Percentiles rank a stretch among this genome's conserved stretches.
These are phyloP conservation scores for Psilocybe tampanensis DNA, from an alignment of 768 basidiomycete genomes.

Conservation along the genomic window DNA sequence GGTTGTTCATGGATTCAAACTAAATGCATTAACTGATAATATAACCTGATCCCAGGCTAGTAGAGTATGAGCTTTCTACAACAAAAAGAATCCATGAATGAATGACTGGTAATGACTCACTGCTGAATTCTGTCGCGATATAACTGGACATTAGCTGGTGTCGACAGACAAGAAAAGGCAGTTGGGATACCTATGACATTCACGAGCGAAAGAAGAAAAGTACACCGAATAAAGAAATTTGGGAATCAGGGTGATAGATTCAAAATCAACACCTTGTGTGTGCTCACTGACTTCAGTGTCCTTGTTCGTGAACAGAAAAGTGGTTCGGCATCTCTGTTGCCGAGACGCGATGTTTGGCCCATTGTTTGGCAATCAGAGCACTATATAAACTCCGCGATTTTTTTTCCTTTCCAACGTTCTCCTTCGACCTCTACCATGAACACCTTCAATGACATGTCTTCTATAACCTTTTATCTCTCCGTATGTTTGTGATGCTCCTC, in stretches of 20 bases:
- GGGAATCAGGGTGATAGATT: not conserved
- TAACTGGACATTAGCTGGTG: not conserved
- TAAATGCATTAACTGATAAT: not conserved
- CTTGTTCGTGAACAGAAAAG: not conserved
- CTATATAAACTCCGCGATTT: conserved; percentile 6
- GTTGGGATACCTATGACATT: not conserved
- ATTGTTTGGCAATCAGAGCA: conserved; percentile 14
- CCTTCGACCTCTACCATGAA: not conserved
- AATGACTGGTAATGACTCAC: not conserved
- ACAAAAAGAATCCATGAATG: not conserved
- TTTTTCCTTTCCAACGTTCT: not conserved
- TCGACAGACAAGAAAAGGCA: not conserved
- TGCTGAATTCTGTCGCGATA: not conserved
- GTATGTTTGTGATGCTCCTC: conserved; percentile 2
- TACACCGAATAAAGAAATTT: not conserved
- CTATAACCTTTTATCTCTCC: conserved; percentile 8
- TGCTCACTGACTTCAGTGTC: not conserved
- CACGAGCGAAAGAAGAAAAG: not conserved
- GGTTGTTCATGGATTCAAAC: conserved; percentile 26
- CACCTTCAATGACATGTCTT: not conserved
- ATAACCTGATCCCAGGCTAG: not conserved
- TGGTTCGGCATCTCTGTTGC: conserved; percentile 5
- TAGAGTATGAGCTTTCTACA: not conserved
- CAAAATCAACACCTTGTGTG: not conserved
- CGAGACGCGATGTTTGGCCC: conserved; percentile 25